Evolutionary conservation across 805 yeast genomes (phyloP).

Genomic region (Wickerhamiella bombiphila): DNA sequence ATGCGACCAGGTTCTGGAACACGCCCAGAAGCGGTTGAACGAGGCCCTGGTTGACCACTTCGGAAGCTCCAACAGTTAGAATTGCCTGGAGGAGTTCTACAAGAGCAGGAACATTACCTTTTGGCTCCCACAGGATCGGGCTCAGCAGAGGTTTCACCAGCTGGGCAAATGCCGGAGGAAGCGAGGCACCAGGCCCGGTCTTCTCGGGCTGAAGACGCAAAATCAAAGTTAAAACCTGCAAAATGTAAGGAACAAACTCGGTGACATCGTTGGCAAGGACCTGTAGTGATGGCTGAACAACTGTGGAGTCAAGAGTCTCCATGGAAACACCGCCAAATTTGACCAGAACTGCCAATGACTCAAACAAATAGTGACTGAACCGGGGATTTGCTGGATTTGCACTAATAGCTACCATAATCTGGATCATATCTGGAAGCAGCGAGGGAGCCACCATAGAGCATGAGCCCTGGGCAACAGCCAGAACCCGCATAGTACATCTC

Average conservation of each 20-base stretch:
- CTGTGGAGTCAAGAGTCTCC: constrained; percentile 30
- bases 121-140: constrained; percentile 85
- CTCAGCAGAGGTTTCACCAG: constrained; percentile 70
- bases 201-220: constrained; percentile 35
- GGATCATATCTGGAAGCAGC: constrained; percentile 52
- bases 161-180: constrained; percentile 53
- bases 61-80: constrained; percentile 30
- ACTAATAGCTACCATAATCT: constrained; percentile 54
- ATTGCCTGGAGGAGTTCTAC: constrained; percentile 65
- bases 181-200: constrained; percentile 19
- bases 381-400: constrained; percentile 92
- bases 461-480: constrained; percentile 51
- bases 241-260: constrained; percentile 84
- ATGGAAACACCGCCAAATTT: constrained; percentile 27
- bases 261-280: constrained; percentile 74
- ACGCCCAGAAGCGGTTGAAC: constrained; percentile 81
- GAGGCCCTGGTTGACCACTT: constrained; percentile 29
- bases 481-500: constrained; percentile 74
- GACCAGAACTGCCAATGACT: constrained; percentile 64
- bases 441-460: constrained; percentile 20
- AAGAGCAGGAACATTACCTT: constrained; percentile 88
- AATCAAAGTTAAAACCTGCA: constrained; percentile 74
- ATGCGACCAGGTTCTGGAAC: constrained; percentile 84
- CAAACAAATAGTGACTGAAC: constrained; percentile 82
- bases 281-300: constrained; percentile 52